Base-by-base conservation (phyloP, 2,329 filamentous ascomycete species). In the Xylariaceae sp. region DNA sequence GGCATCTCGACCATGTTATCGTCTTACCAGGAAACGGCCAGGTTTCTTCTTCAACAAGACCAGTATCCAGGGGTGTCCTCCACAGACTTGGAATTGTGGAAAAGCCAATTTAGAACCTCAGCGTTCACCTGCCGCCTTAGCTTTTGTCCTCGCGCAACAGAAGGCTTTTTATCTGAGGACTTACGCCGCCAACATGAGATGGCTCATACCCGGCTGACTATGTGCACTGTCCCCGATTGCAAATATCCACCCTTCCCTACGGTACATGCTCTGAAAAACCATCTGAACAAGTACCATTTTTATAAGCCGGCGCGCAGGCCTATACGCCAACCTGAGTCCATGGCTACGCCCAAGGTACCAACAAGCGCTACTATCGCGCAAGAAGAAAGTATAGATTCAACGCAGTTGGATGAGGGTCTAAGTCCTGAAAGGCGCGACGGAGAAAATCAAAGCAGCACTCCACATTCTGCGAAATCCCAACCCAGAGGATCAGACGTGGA, bases 91-190 rank as follows among this genome's bases (percentile, higher is more conserved):
- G 35, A 39, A 4, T 18, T 33, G 6, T 49, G 33, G 27, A 49
- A 49, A 49, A 41, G 36, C 27, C 46, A 49, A 24, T 49, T 49
- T 13, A 39, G 36, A 16, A 39, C 23, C 4, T 49, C 46, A 5
- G 46, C 46, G 11, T 49, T 49, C 21, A 49, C 46, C 5, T 49
- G 46, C 24, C 46, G 46, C n/a, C 46, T 49, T 7, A 20, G 46
- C 9, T 49, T 32, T 7, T 49, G 46, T 11, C 46, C 46, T 23
- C 46, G 46, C 7, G 46, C 46, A 10, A 32, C 46, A 8, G 27
- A 39, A 40, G 46, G 46, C n/a, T 49, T 49, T 33, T 8, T 13
- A 13, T 39, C 46, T 1, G 46, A 49, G 35, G 26, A 49, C 8
- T 16, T 49, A 18, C 36, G 46, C 3, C 46, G 36, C 36, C 33